Evolutionary conservation across 805 yeast genomes (phyloP), one percentile per base, ranked within the genome.

Genomic region (Aciculoconidium aculeatum): DNA sequence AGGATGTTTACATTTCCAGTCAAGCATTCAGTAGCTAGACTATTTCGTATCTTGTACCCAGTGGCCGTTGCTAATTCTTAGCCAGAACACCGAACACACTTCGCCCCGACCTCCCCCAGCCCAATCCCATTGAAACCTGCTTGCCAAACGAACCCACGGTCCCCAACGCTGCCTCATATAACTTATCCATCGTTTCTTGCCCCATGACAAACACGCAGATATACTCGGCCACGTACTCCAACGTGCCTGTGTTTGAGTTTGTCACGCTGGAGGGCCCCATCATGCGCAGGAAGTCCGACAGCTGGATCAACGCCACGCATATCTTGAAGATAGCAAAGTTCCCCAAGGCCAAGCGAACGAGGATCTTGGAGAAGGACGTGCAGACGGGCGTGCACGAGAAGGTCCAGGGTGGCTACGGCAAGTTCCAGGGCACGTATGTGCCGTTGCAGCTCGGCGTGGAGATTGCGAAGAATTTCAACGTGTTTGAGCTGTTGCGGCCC

Each of bases 321-420:
- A 70, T 80, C 18, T 59, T 80, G 31, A 78, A 77, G 46, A 68
- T 79, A 15, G 84, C 82, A 15, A 77, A 79, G 27, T 67, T 77
- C 34, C 84, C 81, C 41, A 70, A 77, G 43, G 74, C 80, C 12
- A 68, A 70, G 35, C 58, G 84, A 27, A 75, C 82, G 6, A 69
- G 77, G 35, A 65, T 76, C 28, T 67, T 80, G 36, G 86, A 79
- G 37, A 66, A 67, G 39, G 84, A 77, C 40, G 75, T 77, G 23
- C 72, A 67, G 34, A 68, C 74, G 5, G 79, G 81, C n/a, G 61
- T 58, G 19, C 80, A 75, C 45, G 87, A 80, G 42, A 78, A 77
- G 42, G 77, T 78, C 15, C 82, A 77, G 50, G 84, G 84, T 19
- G 85, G 84, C 1, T 73, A 77, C 39, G 84, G 83, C n/a, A 75